Base-by-base conservation (phyloP, 495 filamentous ascomycete species). In the Penicillium bovifimosum region DNA sequence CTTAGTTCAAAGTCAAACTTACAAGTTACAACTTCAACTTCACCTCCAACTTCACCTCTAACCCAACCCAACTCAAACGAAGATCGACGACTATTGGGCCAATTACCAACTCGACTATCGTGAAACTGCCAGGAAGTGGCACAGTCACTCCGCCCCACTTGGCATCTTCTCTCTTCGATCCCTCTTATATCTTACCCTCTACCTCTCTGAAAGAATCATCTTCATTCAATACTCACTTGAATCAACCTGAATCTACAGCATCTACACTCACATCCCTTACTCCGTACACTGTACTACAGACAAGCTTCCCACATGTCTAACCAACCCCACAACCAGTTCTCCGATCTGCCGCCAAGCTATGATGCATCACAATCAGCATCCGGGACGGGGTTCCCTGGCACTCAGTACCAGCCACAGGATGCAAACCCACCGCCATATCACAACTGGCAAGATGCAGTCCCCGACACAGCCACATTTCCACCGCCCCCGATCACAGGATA, bases 361-460 rank as follows among this genome's bases (percentile, higher is more conserved):
- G 54, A 66, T 18, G 60, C 49, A 20, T 47, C 47, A 24, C 38
- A 24, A 24, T 24, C 20, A 41, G 32, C 47, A 40, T 42, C 40
- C 11, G 34, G 43, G 16, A 9, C 61, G 49, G 33, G 39, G 16
- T 44, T 16, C 41, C 44, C 65, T 16, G 46, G 45, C 28, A 20
- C 20, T 2, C 13, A 34, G 7, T 13, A 44, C 14, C 31, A 32
- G 39, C 54, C 41, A 29, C 34, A 47, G 27, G 13, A 41, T 10
- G 45, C 57, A 3, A 63, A 79, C 1, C 80, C 80, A 6, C 81
- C 83, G 26, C 74, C 78, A 24, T 81, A 86, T 59, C 87, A 95
- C 63, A 87, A 91, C 73, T 95, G 90, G 90, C 76, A 86, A 59
- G 76, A 81, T 24, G 76, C 82, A 5, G 82, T 95, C 9, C 88